Evolutionary conservation across 495 filamentous ascomycete species (phyloP).

Genomic region (Penicillium odoratum): DNA sequence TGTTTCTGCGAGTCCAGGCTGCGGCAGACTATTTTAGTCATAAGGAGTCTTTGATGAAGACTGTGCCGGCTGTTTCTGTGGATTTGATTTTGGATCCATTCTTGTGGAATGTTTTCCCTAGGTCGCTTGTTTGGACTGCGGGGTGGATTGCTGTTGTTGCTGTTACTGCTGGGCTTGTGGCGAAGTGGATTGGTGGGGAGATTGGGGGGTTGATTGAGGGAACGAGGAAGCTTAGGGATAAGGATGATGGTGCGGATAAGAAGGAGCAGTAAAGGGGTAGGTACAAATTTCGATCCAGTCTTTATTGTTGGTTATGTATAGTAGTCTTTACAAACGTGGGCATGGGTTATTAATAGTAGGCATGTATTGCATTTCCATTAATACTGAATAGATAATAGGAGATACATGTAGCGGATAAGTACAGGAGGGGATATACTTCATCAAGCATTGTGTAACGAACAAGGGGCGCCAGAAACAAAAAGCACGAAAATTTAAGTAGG

Average conservation of each 20-base stretch:
- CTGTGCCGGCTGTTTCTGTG: slow-evolving; percentile 70
- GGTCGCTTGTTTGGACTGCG: slow-evolving; percentile 66
- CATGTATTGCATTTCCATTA: not conserved
- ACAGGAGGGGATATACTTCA: slow-evolving; percentile 32
- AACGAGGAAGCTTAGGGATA: slow-evolving; percentile 12
- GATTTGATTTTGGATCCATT: slow-evolving; percentile 92
- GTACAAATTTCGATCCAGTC: not conserved
- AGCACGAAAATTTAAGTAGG: not conserved
- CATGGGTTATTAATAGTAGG: not conserved
- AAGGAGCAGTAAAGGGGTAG: slow-evolving; percentile 21
- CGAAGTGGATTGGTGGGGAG: slow-evolving; percentile 30
- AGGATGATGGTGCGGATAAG: slow-evolving; percentile 11
- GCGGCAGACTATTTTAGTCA: slow-evolving; percentile 81
- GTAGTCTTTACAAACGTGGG: not conserved
- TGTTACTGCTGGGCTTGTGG: slow-evolving; percentile 49
- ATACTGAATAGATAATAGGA: slow-evolving; percentile 1
- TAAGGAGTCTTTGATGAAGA: slow-evolving; percentile 70
- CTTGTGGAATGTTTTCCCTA: slow-evolving; percentile 67
- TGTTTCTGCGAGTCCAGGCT: slow-evolving; percentile 77
- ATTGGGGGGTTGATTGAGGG: slow-evolving; percentile 31
- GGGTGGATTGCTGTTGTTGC: slow-evolving; percentile 59
- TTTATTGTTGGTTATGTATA: not conserved
- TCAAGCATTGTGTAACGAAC: slow-evolving; percentile 8
- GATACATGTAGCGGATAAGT: slow-evolving; percentile 17
- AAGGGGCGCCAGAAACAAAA: not conserved